Percentiles rank a stretch among this genome's conserved stretches.
Conservation (phyloP, 2,329 filamentous ascomycete species). For the Neonectria ditissima region DNA sequence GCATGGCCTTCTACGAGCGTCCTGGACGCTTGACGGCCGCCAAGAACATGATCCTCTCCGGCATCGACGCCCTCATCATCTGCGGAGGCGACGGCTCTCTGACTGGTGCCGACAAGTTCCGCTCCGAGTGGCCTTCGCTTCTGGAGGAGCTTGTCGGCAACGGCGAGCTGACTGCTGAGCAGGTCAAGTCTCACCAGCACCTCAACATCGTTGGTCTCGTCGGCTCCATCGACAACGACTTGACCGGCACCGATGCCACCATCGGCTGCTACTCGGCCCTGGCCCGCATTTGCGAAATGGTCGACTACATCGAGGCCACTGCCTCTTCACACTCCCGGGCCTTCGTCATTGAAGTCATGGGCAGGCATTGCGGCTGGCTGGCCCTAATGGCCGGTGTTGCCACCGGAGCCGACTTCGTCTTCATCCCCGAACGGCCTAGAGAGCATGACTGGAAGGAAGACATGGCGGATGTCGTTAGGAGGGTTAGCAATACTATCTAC, state of each 20-base stretch:
- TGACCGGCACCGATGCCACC: constrained; percentile 96
- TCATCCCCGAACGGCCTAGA: constrained; percentile 94
- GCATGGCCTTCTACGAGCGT: constrained; percentile 91
- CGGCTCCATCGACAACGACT: constrained; percentile 97
- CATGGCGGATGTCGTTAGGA: constrained; percentile 82
- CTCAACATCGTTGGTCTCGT: constrained; percentile 97
- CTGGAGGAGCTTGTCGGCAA: constrained; percentile 84
- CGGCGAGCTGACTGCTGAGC: constrained; percentile 76
- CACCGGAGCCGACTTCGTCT: constrained; percentile 95
- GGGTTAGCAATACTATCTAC: constrained; percentile 61
- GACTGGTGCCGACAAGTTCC: constrained; percentile 94
- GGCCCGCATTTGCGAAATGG: constrained; percentile 91
- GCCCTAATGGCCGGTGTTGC: constrained; percentile 96
- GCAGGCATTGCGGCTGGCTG: constrained; percentile 96
- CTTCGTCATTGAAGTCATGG: constrained; percentile 99
- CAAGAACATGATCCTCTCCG: constrained; percentile 92
- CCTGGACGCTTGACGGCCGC: constrained; percentile 85
- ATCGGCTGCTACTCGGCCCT: constrained; percentile 97
- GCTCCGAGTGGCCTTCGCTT: constrained; percentile 90
- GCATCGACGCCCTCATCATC: constrained; percentile 96
- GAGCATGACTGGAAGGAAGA: constrained; percentile 88
- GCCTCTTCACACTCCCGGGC: constrained; percentile 94
- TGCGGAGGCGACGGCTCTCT: constrained; percentile 97
- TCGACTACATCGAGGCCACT: constrained; percentile 97
- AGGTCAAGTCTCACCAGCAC: constrained; percentile 81